phyloP scores from a whole-genome alignment of 2,329 filamentous ascomycete genomes.

The Apiospora marii region DNA sequence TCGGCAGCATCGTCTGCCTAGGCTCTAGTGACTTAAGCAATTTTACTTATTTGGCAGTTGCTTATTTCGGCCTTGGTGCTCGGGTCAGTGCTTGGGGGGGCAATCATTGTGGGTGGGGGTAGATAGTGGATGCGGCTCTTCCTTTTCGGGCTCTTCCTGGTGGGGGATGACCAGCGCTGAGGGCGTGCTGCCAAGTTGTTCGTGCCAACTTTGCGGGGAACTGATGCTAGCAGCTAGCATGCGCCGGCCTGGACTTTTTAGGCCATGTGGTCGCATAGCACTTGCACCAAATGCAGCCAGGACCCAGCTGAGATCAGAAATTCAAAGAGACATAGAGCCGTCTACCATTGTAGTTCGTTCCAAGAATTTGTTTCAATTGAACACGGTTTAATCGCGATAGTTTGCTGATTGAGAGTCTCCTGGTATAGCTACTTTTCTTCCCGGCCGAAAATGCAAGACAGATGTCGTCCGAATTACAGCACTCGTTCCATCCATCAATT shows the following conservation, averaged over 20 bases:
- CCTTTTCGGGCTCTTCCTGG: not conserved
- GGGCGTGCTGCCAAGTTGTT: not conserved
- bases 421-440: not conserved
- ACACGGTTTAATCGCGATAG: not conserved
- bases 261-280: conserved; percentile 1
- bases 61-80: not conserved
- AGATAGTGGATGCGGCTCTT: not conserved
- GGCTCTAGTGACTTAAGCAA: not conserved
- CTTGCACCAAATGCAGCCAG: not conserved
- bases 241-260: not conserved
- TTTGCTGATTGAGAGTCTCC: not conserved
- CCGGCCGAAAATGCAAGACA: not conserved
- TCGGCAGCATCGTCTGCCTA: not conserved
- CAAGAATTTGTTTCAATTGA: not conserved
- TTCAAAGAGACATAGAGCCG: too few species aligned
- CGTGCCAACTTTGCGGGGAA: not conserved
- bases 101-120: not conserved
- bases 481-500: not conserved
- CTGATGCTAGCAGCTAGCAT: not conserved
- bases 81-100: not conserved
- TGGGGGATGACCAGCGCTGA: too few species aligned
- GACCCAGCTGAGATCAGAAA: not conserved
- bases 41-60: not conserved
- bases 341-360: too few species aligned
- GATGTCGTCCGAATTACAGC: not conserved